Conservation (phyloP, 441 rosid species). For the Macaranga tanarius region DNA sequence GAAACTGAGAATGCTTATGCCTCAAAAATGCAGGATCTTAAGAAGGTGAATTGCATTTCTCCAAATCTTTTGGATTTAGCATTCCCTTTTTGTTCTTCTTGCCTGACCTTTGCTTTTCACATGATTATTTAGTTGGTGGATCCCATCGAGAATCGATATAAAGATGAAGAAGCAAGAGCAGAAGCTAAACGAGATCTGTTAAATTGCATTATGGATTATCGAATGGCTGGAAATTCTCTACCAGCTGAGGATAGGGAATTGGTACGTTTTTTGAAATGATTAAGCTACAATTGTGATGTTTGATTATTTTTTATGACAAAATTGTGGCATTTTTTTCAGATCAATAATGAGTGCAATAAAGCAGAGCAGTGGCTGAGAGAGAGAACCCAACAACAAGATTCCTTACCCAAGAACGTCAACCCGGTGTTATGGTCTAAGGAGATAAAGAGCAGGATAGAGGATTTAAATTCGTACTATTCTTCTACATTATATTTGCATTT, state of each 20-base stretch:
- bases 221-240: constrained; percentile 37
- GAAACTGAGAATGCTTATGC: constrained; percentile 53
- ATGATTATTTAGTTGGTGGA: constrained; percentile 44
- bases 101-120: constrained; percentile 7
- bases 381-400: constrained; percentile 48
- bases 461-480: constrained; percentile 44
- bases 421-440: constrained; percentile 59
- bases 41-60: constrained; percentile 38
- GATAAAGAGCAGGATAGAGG: constrained; percentile 47
- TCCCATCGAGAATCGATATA: constrained; percentile 53
- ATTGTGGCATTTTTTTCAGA: constrained; percentile 34
- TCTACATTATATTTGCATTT: background rate
- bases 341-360: constrained; percentile 45
- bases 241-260: constrained; percentile 36
- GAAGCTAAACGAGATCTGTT: constrained; percentile 45
- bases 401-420: constrained; percentile 43
- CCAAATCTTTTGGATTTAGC: background rate
- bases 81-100: background rate
- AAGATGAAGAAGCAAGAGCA: constrained; percentile 58
- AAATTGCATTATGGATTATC: constrained; percentile 40
- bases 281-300: background rate
- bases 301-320: background rate
- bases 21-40: constrained; percentile 46
- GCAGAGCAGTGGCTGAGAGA: constrained; percentile 65
- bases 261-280: constrained; percentile 29